phyloP scores from a whole-genome alignment of 164 flowering plant species.

The Vitis rotundifolia region DNA sequence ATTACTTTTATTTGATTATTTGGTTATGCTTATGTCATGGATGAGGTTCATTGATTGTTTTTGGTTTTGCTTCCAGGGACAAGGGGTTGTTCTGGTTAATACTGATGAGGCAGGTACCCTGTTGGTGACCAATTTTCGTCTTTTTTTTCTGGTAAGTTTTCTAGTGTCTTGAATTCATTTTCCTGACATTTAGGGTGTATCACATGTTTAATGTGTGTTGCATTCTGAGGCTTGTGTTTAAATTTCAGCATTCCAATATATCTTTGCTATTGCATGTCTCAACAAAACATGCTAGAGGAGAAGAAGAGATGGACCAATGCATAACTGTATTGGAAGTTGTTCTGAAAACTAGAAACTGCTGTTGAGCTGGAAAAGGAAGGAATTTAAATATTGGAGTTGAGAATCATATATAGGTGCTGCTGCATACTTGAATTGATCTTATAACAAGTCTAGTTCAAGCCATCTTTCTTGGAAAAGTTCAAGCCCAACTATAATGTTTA shows the following conservation, averaged over 20 bases:
- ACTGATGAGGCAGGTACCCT: constrained; percentile 91
- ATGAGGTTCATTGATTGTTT: background rate
- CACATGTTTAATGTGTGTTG: background rate
- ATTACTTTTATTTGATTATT: background rate
- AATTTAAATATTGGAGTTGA: background rate
- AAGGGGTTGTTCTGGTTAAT: constrained; percentile 90
- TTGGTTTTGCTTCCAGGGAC: constrained; percentile 47
- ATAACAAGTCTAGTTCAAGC: background rate
- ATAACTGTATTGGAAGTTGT: background rate
- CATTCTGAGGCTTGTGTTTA: background rate
- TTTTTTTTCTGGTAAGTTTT: constrained; percentile 84
- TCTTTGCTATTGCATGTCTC: background rate
- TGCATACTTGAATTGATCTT: background rate
- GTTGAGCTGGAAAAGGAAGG: background rate
- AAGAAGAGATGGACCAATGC: background rate
- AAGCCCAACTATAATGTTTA: too few species aligned
- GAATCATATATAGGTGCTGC: background rate
- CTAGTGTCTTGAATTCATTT: background rate
- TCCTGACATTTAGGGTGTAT: background rate
- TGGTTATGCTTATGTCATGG: background rate
- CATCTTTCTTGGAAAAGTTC: background rate
- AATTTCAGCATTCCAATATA: background rate
- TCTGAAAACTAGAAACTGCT: background rate
- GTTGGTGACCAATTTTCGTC: constrained; percentile 87
- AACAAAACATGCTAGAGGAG: background rate